A percentile compares a stretch with the other conserved stretches of the same genome.
Evolutionary conservation across 495 filamentous ascomycete genomes (phyloP).

Genomic region (Hypomontagnella submonticulosa): DNA sequence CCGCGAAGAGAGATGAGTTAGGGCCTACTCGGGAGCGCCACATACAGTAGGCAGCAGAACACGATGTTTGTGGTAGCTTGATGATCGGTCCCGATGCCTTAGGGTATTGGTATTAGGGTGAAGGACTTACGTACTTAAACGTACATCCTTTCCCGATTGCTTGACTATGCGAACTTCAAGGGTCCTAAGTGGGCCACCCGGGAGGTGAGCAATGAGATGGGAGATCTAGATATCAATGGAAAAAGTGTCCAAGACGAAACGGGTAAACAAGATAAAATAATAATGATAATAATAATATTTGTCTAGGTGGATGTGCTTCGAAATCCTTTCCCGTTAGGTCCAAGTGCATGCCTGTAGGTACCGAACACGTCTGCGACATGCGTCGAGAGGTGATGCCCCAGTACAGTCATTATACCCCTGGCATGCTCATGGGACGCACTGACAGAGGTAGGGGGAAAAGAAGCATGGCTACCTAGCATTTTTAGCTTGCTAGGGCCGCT

Average conservation of each 20-base stretch:
- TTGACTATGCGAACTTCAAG: constrained; percentile 29
- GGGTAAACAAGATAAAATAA: constrained; percentile 13
- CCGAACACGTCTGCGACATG: constrained; percentile 28
- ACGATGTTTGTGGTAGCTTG: constrained; percentile 23
- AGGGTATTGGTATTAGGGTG: constrained; percentile 15
- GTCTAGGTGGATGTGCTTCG: constrained; percentile 9
- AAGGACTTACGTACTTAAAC: constrained; percentile 37
- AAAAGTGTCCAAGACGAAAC: constrained; percentile 16
- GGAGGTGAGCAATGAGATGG: constrained; percentile 9
- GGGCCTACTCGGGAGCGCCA: constrained; percentile 16
- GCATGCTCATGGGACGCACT: constrained; percentile 7
- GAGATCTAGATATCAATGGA: constrained; percentile 21
- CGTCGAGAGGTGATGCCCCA: constrained; percentile 23
- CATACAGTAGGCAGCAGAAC: not conserved
- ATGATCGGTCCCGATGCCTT: constrained; percentile 21
- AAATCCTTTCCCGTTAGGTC: constrained; percentile 38
- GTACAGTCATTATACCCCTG: constrained; percentile 19
- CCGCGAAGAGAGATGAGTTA: constrained; percentile 25
- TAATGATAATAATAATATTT: constrained; percentile 19
- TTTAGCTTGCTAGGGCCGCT: constrained; percentile 3
- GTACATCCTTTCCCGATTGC: constrained; percentile 38
- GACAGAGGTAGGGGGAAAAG: not conserved
- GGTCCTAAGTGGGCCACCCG: constrained; percentile 29
- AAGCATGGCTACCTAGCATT: not conserved
- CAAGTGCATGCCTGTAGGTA: constrained; percentile 39